Conservation (phyloP, 1,139 yeast species). For the Yamadazyma kanchanaburiensis region DNA sequence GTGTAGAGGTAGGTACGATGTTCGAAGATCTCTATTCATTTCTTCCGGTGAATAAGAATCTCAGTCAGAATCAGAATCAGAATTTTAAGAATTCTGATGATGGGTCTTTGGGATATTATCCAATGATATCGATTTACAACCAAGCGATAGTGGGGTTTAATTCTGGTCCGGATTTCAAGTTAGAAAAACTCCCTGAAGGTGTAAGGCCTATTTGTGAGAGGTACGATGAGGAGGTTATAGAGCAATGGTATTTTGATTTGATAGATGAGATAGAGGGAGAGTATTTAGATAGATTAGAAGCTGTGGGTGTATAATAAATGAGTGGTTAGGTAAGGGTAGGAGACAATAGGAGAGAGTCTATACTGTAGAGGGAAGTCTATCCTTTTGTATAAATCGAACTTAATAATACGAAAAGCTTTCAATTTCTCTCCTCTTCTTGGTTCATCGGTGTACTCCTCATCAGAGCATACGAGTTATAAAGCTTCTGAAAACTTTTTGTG, state of each 20-base stretch:
- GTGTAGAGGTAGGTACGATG: constrained; percentile 60
- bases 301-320: too few species aligned
- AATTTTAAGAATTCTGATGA: constrained; percentile 61
- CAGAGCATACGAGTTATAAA: too few species aligned
- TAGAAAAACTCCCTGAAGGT: constrained; percentile 32
- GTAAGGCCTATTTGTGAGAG: constrained; percentile 56
- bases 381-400: too few species aligned
- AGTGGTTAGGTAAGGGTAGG: too few species aligned
- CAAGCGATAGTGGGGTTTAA: constrained; percentile 74
- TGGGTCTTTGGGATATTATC: constrained; percentile 86
- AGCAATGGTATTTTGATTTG: constrained; percentile 79
- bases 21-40: constrained; percentile 72
- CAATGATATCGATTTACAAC: constrained; percentile 79
- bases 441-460: too few species aligned
- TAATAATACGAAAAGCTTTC: too few species aligned
- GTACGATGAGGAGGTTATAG: constrained; percentile 69
- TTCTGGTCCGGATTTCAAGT: constrained; percentile 64
- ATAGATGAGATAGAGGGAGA: constrained; percentile 82
- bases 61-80: constrained; percentile 46
- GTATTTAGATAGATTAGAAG: constrained; percentile 46
- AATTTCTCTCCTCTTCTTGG: too few species aligned
- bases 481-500: too few species aligned
- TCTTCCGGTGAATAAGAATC: constrained; percentile 46
- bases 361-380: too few species aligned
- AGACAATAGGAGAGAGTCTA: too few species aligned